phyloP scores from a whole-genome alignment of 805 yeast genomes.

The Cyberlindnera xishuangbannaensis region DNA sequence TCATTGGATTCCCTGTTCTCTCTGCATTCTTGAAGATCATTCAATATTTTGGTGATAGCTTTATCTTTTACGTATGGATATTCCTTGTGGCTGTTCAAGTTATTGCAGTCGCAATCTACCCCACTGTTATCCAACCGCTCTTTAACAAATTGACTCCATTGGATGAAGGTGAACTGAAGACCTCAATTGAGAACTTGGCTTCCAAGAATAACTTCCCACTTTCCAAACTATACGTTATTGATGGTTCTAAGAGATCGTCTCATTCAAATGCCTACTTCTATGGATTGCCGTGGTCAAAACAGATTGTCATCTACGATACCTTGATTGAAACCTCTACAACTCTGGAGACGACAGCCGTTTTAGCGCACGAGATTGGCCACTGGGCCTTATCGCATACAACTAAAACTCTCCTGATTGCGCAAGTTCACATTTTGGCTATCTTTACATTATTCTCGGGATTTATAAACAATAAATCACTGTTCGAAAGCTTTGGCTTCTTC shows the following conservation, averaged over 20 bases:
- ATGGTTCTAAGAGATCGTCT: constrained; percentile 94
- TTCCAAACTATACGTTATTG: constrained; percentile 79
- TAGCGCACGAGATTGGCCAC: constrained; percentile 99
- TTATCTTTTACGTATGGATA: constrained; percentile 73
- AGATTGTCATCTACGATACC: constrained; percentile 91
- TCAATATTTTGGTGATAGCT: constrained; percentile 71
- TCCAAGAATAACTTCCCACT: constrained; percentile 75
- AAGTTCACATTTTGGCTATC: constrained; percentile 55
- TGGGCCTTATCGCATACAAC: constrained; percentile 90
- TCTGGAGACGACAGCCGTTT: constrained; percentile 83
- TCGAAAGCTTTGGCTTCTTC: constrained; percentile 70
- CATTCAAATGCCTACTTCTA: constrained; percentile 96
- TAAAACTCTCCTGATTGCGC: constrained; percentile 62
- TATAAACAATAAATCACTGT: constrained; percentile 73
- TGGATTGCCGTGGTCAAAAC: constrained; percentile 96
- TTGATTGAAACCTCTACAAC: constrained; percentile 73
- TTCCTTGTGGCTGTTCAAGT: constrained; percentile 70
- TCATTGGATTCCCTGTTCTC: constrained; percentile 66
- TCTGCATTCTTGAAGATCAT: constrained; percentile 77
- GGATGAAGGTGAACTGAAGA: constrained; percentile 82
- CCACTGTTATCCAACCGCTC: constrained; percentile 84
- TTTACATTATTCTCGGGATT: constrained; percentile 77
- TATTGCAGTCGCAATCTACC: constrained; percentile 67
- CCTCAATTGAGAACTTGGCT: constrained; percentile 77
- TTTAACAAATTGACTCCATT: constrained; percentile 90